phyloP scores from a whole-genome alignment of 306 rosid genomes.

The Geum urbanum region DNA sequence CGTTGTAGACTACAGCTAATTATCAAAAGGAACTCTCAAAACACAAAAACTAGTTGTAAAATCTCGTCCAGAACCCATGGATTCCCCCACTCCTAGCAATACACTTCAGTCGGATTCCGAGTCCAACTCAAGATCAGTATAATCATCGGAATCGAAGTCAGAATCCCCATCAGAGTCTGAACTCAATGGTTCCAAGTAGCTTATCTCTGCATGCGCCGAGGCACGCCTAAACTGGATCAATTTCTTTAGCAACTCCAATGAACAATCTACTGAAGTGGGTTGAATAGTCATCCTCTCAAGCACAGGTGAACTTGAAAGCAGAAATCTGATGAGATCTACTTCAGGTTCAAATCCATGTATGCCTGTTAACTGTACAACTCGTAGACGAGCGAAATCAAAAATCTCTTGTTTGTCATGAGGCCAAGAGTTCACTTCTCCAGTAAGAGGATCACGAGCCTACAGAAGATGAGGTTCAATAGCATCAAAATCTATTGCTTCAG shows the following conservation, averaged over 20 bases:
- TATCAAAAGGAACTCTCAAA: neutral
- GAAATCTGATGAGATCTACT: slow-evolving; percentile 44
- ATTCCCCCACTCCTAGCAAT: neutral
- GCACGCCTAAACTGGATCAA: slow-evolving; percentile 46
- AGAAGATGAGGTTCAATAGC: neutral
- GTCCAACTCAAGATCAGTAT: slow-evolving; percentile 7
- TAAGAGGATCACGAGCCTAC: slow-evolving; percentile 34
- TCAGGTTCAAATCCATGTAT: slow-evolving; percentile 41
- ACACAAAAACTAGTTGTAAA: neutral
- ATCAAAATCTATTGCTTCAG: neutral
- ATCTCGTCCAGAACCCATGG: neutral
- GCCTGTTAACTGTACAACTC: slow-evolving; percentile 41
- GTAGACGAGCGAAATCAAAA: slow-evolving; percentile 33
- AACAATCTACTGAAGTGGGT: slow-evolving; percentile 28
- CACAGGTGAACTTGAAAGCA: slow-evolving; percentile 41
- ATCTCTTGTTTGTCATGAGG: slow-evolving; percentile 26
- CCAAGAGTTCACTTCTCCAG: slow-evolving; percentile 16
- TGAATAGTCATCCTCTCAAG: slow-evolving; percentile 55
- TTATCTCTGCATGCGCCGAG: slow-evolving; percentile 47
- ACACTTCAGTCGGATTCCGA: neutral
- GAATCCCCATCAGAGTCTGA: slow-evolving; percentile 3
- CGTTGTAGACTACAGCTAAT: neutral
- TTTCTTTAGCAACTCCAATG: slow-evolving; percentile 36
- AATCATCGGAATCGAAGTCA: slow-evolving; percentile 6
- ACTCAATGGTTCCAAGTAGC: slow-evolving; percentile 32